Base-by-base conservation (phyloP, 1,284 basidiomycete species). In the Pseudozyma hubeiensis region DNA sequence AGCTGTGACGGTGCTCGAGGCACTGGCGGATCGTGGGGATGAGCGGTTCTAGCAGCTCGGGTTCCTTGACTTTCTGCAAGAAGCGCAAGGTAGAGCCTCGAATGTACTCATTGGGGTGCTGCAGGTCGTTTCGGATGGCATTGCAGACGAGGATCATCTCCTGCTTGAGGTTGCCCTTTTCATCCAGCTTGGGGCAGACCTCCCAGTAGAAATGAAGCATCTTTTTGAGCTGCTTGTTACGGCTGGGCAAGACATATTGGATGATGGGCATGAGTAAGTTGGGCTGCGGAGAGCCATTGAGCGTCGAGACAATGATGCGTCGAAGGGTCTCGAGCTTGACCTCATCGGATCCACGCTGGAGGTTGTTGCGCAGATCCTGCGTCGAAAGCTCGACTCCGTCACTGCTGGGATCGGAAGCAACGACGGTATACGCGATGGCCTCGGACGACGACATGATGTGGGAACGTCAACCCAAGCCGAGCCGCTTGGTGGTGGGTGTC, bases 111-210 rank as follows among this genome's bases (percentile, higher is more conserved):
- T 99, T 99, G 7, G 97, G 95, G 84, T 99, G 97, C 92, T 99
- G 96, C 92, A 98, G 89, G 87, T 99, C 96, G 86, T 98, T 98
- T 71, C 95, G 92, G 84, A 98, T 94, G 51, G 95, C 95, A 83
- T 98, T 98, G 81, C 96, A 95, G 48, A 99, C 96, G 49, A 99
- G 89, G 82, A 99, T 99, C 97, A 99, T 99, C 87, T 99, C 97
- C 86, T 99, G 97, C 89, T 97, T 98, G 80, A 99, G 87, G 87
- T 98, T 98, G 59, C 97, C 97, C 74, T 90, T 90, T 75, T 98
- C 95, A 80, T 99, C 97, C 77, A 97, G 92, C 86, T 99, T 98
- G 30, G 97, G 96, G 86, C 95, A 98, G 34, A 99, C 93, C 87
- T 99, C 97, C 96, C 95, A 99, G 86, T 99, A 99, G 85, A 98